phyloP scores from a whole-genome alignment of 1,284 basidiomycete genomes.

The Fomitopsis schrenkii region DNA sequence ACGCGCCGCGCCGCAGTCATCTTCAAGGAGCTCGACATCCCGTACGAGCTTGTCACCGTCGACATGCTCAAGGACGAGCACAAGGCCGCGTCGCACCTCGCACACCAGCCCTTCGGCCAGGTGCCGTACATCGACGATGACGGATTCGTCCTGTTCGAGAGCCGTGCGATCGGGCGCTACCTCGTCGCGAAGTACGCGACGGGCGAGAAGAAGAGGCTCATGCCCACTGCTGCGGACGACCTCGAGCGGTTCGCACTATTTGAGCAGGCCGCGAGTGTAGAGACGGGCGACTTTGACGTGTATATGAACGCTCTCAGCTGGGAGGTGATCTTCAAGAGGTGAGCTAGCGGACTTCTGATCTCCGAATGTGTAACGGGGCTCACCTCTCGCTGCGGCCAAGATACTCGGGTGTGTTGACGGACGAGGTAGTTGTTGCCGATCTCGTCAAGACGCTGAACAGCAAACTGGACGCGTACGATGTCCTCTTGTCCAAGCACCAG shows the following conservation, averaged over 20 bases:
- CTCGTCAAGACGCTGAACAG: conserved; percentile 22
- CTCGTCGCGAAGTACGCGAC: conserved; percentile 39
- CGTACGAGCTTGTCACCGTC: conserved; percentile 43
- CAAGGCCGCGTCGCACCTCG: conserved; percentile 40
- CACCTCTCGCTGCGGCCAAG: neutral
- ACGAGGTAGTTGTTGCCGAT: conserved; percentile 11
- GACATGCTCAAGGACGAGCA: conserved; percentile 43
- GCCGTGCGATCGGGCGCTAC: conserved; percentile 51
- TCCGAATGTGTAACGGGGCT: neutral
- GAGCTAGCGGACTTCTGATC: neutral
- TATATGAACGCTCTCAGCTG: conserved; percentile 32
- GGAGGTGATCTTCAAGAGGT: conserved; percentile 41
- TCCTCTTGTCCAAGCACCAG: conserved; percentile 39
- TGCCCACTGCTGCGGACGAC: neutral
- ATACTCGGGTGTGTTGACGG: conserved; percentile 4
- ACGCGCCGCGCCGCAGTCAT: conserved; percentile 42
- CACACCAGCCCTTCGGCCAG: conserved; percentile 64
- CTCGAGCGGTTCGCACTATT: conserved; percentile 31
- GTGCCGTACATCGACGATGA: conserved; percentile 59
- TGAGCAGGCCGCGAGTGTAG: conserved; percentile 53
- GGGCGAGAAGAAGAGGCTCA: neutral
- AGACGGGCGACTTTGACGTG: conserved; percentile 46
- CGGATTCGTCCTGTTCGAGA: conserved; percentile 44
- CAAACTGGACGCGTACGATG: conserved; percentile 43
- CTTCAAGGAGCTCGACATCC: conserved; percentile 46